Conservation (phyloP, 1,284 basidiomycete species). For the Golubevia sp. region DNA sequence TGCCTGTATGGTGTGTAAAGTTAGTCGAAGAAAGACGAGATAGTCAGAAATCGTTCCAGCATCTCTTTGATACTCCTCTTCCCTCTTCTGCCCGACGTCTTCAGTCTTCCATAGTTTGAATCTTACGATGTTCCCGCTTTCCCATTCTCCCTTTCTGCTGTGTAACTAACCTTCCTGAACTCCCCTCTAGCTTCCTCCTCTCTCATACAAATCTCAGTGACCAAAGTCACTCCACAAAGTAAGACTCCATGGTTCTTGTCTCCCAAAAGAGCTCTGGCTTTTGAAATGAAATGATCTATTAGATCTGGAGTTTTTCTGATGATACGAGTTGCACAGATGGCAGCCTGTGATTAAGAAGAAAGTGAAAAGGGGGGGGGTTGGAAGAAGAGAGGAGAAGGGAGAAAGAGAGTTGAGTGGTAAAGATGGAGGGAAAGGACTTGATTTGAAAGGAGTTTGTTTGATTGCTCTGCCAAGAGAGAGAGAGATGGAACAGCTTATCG, state of each 20-base stretch:
- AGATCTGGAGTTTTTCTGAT: conserved; percentile 97
- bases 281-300: conserved; percentile 85
- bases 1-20: conserved; percentile 67
- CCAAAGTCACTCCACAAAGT: conserved; percentile 88
- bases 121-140: no score
- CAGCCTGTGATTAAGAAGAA: conserved; percentile 69
- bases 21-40: background rate
- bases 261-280: conserved; percentile 86
- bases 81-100: no score
- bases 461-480: no score
- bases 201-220: conserved; percentile 88
- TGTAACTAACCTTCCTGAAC: conserved; percentile 79
- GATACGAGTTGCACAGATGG: conserved; percentile 93
- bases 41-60: no score
- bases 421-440: background rate
- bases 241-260: conserved; percentile 98
- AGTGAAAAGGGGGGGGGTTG: conserved; percentile 5
- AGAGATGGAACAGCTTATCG: no score
- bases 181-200: conserved; percentile 77
- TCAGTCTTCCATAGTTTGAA: no score
- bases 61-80: no score
- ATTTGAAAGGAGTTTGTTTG: background rate
- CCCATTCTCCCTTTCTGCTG: no score
- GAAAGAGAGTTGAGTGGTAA: background rate
- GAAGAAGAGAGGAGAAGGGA: background rate